Evolutionary conservation across 192 early-diverging fungal species (phyloP).

Genomic region (Coemansia sp.): DNA sequence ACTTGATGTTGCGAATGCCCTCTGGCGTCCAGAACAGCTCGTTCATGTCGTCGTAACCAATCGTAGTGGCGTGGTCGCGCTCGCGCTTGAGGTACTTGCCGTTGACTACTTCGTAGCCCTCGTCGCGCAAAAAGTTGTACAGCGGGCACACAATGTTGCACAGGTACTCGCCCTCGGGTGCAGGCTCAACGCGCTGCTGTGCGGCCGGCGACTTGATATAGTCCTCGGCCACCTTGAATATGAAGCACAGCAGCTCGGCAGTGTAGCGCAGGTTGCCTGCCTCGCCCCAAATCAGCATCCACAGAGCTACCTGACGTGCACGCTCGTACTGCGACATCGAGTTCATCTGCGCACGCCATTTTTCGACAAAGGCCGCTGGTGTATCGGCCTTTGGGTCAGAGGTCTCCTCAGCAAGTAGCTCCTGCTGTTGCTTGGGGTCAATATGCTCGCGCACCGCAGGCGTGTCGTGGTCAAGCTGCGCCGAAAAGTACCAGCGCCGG

Average conservation of each 20-base stretch:
- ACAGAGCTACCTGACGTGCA: constrained; percentile 70
- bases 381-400: constrained; percentile 43
- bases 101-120: constrained; percentile 68
- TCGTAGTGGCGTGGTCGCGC: constrained; percentile 70
- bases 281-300: constrained; percentile 79
- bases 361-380: constrained; percentile 57
- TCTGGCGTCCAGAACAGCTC: constrained; percentile 79
- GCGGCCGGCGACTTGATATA: constrained; percentile 57
- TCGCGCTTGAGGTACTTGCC: constrained; percentile 73
- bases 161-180: constrained; percentile 69
- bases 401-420: constrained; percentile 48
- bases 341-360: constrained; percentile 73
- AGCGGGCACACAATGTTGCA: constrained; percentile 67
- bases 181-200: constrained; percentile 56
- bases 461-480: constrained; percentile 63
- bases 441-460: constrained; percentile 54
- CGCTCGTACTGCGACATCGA: constrained; percentile 69
- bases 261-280: constrained; percentile 72
- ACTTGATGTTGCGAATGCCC: constrained; percentile 59
- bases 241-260: constrained; percentile 73
- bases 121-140: constrained; percentile 72
- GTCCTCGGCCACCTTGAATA: constrained; percentile 69
- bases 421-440: constrained; percentile 54
- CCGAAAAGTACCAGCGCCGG: constrained; percentile 80
- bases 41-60: constrained; percentile 85